phyloP scores from a whole-genome alignment of 352 stramenopile genomes.

The Phytophthora agathidicida region DNA sequence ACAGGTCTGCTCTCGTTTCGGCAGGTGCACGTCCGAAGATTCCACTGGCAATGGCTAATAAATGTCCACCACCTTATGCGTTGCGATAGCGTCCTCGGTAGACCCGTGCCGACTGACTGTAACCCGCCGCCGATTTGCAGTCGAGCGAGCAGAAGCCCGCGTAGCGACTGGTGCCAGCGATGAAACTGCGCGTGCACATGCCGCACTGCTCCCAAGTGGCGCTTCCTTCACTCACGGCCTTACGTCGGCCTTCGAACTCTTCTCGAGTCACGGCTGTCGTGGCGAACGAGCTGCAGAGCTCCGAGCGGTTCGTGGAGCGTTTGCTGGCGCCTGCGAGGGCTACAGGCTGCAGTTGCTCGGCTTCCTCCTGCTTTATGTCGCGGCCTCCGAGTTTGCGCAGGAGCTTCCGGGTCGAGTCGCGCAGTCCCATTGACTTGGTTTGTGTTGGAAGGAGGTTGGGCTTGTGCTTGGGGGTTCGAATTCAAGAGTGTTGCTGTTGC shows the following conservation, averaged over 20 bases:
- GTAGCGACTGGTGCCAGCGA: slow-evolving; percentile 56
- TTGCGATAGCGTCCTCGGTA: slow-evolving; percentile 43
- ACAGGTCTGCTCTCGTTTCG: slow-evolving; percentile 14
- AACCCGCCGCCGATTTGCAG: slow-evolving; percentile 76
- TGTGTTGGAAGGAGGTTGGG: too few species aligned
- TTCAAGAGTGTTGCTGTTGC: slow-evolving; percentile 7
- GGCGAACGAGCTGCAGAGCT: slow-evolving; percentile 71
- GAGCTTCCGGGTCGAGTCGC: slow-evolving; percentile 51
- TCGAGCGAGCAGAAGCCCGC: slow-evolving; percentile 73
- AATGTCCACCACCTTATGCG: slow-evolving; percentile 14
- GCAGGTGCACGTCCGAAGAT: neutral
- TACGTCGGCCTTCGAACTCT: slow-evolving; percentile 46
- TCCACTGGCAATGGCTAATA: slow-evolving; percentile 27
- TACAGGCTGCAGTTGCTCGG: slow-evolving; percentile 59
- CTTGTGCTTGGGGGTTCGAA: slow-evolving; percentile 7
- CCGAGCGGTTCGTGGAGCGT: slow-evolving; percentile 48
- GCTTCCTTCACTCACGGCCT: slow-evolving; percentile 58
- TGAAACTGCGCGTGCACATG: slow-evolving; percentile 69
- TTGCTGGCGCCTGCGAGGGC: slow-evolving; percentile 74
- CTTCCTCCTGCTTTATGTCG: slow-evolving; percentile 64
- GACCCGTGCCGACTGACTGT: slow-evolving; percentile 39
- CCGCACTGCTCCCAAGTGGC: slow-evolving; percentile 53
- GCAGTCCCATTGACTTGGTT: slow-evolving; percentile 46
- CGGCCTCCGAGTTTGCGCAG: slow-evolving; percentile 52
- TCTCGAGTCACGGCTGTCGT: slow-evolving; percentile 47